Conservation (phyloP, 345 rosid genomes). For the Linum trigynum region DNA sequence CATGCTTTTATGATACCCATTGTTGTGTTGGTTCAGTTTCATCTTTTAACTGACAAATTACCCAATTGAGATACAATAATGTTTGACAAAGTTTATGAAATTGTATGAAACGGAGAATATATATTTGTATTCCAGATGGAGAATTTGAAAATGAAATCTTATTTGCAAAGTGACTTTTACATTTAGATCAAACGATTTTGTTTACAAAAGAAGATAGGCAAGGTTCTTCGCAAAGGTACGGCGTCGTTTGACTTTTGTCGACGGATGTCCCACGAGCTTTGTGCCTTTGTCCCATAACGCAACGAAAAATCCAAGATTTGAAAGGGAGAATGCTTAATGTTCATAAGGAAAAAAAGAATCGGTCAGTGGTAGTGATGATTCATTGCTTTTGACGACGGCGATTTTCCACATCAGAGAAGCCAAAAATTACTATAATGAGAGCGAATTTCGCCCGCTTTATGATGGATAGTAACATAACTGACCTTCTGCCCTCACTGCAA, state of each 20-base stretch:
- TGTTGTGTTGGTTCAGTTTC: too few relatives aligned
- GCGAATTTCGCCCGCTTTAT: slow-evolving; percentile 6
- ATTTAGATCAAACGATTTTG: too few relatives aligned
- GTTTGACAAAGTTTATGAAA: too few relatives aligned
- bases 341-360: slow-evolving; percentile 1
- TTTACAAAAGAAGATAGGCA: too few relatives aligned
- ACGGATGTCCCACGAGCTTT: not conserved
- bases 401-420: slow-evolving; percentile 15
- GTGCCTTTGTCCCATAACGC: not conserved
- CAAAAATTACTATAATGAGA: too few relatives aligned
- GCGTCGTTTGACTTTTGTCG: not conserved
- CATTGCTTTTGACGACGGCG: slow-evolving; percentile 20
- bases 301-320: not conserved
- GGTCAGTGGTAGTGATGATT: slow-evolving; percentile 12
- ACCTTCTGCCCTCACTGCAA: not conserved
- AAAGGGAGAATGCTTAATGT: not conserved
- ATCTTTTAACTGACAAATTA: too few relatives aligned
- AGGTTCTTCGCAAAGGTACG: not conserved
- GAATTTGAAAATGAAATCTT: too few relatives aligned
- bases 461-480: not conserved
- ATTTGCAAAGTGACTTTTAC: too few relatives aligned
- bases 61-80: too few relatives aligned
- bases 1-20: too few relatives aligned
- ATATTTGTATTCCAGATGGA: too few relatives aligned
- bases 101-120: too few relatives aligned